phyloP scores from a whole-genome alignment of 1,284 basidiomycete species.

The Leccinum laetum region DNA sequence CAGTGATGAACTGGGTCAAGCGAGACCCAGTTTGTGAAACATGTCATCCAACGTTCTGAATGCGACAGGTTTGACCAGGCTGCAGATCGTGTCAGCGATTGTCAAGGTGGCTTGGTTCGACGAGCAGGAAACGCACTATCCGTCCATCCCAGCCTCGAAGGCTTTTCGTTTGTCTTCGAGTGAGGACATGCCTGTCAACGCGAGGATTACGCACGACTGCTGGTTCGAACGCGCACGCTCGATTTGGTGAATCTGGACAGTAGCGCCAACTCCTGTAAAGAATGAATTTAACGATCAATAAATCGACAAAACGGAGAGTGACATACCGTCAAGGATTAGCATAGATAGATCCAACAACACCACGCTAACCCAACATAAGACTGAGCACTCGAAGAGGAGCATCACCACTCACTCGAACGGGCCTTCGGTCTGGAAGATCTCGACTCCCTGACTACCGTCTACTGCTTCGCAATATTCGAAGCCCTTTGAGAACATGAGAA shows the following conservation, averaged over 20 bases:
- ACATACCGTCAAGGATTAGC: conserved; percentile 83
- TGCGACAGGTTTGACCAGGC: conserved; percentile 90
- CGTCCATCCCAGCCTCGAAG: conserved; percentile 92
- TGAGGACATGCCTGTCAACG: conserved; percentile 91
- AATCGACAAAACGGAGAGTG: not conserved
- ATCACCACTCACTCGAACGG: conserved; percentile 69
- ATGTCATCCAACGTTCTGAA: conserved; percentile 87
- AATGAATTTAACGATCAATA: not conserved
- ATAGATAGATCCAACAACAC: conserved; percentile 91
- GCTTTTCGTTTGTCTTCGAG: conserved; percentile 90
- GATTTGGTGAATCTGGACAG: conserved; percentile 78
- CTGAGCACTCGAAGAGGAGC: conserved; percentile 6
- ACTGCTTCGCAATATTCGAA: conserved; percentile 80
- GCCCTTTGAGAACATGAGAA: conserved; percentile 45
- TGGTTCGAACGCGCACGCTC: conserved; percentile 54
- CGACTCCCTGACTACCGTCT: conserved; percentile 85
- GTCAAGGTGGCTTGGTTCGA: not conserved
- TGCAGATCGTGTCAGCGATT: conserved; percentile 30
- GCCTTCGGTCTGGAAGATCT: conserved; percentile 66
- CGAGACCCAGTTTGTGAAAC: conserved; percentile 75
- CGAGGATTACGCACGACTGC: conserved; percentile 71
- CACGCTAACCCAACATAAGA: conserved; percentile 48
- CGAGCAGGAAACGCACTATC: conserved; percentile 69
- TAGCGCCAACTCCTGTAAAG: conserved; percentile 73
- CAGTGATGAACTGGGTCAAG: conserved; percentile 34